phyloP scores from a whole-genome alignment of 2,329 filamentous ascomycete species.

The Colletotrichum godetiae region DNA sequence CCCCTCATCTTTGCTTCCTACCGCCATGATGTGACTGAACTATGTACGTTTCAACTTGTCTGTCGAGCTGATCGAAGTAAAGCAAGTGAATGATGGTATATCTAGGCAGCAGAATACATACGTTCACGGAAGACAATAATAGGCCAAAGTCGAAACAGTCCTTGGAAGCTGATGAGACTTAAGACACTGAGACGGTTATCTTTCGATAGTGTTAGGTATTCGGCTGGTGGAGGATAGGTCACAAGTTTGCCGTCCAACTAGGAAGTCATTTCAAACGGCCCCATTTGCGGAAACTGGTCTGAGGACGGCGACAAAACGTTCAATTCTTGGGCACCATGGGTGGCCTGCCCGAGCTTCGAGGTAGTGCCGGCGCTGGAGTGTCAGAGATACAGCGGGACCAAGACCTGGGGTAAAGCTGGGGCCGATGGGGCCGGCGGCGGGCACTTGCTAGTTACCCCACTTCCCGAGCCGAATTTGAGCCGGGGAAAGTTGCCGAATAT shows the following conservation, averaged over 20 bases:
- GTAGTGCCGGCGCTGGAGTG: background rate
- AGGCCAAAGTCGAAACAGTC: background rate
- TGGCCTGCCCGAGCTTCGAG: background rate
- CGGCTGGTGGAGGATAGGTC: background rate
- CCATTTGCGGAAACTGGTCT: conserved; percentile 14
- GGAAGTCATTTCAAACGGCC: background rate
- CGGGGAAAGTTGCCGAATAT: background rate
- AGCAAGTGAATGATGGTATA: too few species aligned
- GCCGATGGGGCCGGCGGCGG: conserved; percentile 21
- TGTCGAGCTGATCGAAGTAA: background rate
- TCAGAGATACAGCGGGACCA: background rate
- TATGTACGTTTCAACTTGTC: background rate
- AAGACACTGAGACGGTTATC: background rate
- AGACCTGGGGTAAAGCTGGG: conserved; percentile 13
- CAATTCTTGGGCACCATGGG: background rate
- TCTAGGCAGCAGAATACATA: background rate
- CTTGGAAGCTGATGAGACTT: background rate
- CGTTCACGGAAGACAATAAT: background rate
- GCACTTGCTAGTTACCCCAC: background rate
- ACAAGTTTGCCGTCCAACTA: background rate
- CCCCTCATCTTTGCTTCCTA: conserved; percentile 19
- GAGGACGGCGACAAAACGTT: background rate
- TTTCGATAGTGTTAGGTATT: background rate
- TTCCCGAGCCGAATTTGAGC: conserved; percentile 26
- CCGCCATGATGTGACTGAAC: conserved; percentile 10